Evolutionary conservation across 2,329 filamentous ascomycete species (phyloP), one percentile per base, ranked within the genome.

Genomic region (Tetracladium maxilliforme): DNA sequence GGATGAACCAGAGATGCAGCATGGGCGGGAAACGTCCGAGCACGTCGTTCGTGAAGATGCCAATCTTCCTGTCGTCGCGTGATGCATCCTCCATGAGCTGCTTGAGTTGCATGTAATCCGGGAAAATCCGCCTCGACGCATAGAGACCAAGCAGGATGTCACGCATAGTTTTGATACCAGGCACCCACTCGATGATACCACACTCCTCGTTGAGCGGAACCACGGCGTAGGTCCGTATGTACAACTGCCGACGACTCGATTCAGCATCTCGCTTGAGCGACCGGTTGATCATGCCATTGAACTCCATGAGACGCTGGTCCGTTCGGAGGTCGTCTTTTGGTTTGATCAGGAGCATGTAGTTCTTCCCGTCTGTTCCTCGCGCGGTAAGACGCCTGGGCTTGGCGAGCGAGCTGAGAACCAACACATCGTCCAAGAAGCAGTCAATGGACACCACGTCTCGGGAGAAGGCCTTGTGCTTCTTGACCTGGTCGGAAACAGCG

Each of bases 231-330:
- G 90, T 98, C 43, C 86, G 84, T 51, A 99, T 93, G 47, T 92
- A 92, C 28, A 98, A 64, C 35, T 90, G 80, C 10, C 90, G 71
- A 46, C 82, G 79, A 49, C 81, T 92, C 10, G 84, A 81, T 44
- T 94, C 86, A 3, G 86, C 75, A 41, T 95, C 86, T 33, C 80
- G 74, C 45, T 94, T 93, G 29, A 99, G 55, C 4, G 87, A 83
- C 30, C 90, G 70, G 47, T 98, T 98, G 57, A 98, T 95, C 70
- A 95, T 90, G 22, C 78, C 74, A 47, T 95, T 98, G 60, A 98
- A 98, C 45, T 98, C 92, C 86, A 98, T 98, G 12, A 98, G 71
- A 25, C 90, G 82, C 48, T 95, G 87, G 42, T 99, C 92, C 37
- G 92, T 98, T 25, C 90, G 78, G 14, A 99, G 66, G 47, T 99